Evolutionary conservation across 1,284 basidiomycete species (phyloP).

Genomic region (Puccinia hordei): DNA sequence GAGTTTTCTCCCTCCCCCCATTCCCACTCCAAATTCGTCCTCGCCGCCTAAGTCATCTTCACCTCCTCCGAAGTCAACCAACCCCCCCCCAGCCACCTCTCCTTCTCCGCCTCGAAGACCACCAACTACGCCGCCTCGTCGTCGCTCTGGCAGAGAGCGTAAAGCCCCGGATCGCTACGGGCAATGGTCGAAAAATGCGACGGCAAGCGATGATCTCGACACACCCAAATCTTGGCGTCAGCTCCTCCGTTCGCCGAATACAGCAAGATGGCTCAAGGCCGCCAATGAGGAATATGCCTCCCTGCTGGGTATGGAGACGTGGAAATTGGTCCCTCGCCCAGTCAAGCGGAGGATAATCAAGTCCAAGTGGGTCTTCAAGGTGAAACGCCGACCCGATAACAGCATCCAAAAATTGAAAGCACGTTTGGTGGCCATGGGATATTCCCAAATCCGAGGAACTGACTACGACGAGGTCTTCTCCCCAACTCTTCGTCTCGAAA

Average conservation of each 20-base stretch:
- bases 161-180: background rate
- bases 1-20: too few species aligned
- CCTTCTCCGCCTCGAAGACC: background rate
- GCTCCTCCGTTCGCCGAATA: constrained; percentile 13
- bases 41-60: too few species aligned
- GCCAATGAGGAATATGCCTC: background rate
- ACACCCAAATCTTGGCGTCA: constrained; percentile 29
- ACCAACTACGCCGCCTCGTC: background rate
- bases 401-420: constrained; percentile 22
- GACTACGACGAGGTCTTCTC: too few species aligned
- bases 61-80: too few species aligned
- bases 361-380: too few species aligned
- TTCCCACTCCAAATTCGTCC: too few species aligned
- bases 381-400: background rate
- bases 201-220: background rate
- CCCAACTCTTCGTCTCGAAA: too few species aligned
- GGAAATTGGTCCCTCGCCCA: background rate
- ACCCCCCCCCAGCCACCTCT: too few species aligned
- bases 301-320: constrained; percentile 9
- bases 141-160: background rate
- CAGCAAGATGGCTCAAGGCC: background rate
- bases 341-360: too few species aligned
- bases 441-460: background rate
- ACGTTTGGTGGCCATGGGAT: constrained; percentile 7
- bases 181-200: constrained; percentile 3